These are phyloP conservation scores for Verbena officinalis DNA, from an alignment of 257 asterid species.

Conservation along the genomic window DNA sequence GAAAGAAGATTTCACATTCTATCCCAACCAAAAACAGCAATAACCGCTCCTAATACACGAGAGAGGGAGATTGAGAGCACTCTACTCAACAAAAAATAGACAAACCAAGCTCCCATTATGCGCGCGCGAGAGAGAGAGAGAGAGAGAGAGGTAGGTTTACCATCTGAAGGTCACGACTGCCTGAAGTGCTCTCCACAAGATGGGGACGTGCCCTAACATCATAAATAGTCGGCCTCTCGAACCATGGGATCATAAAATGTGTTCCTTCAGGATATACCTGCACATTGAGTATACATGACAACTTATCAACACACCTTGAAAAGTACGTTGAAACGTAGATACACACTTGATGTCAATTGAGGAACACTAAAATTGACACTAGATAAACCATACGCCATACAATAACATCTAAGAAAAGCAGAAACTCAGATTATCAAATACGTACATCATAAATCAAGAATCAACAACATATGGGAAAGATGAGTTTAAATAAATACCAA, in stretches of 20 bases:
- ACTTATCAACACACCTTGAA: background rate
- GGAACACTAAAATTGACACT: background rate
- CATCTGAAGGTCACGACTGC: constrained; percentile 98
- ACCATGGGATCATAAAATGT: constrained; percentile 91
- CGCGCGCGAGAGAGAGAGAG: too few relatives aligned
- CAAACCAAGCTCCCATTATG: too few relatives aligned
- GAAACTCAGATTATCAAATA: too few relatives aligned
- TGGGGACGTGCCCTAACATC: constrained; percentile 98
- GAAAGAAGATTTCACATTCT: too few relatives aligned
- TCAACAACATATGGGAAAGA: background rate
- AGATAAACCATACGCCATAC: background rate
- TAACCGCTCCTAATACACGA: too few relatives aligned
- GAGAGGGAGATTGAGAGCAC: background rate
- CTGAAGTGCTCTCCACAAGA: constrained; percentile 90
- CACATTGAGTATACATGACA: constrained; percentile 18
- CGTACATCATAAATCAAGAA: background rate
- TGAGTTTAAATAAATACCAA: background rate
- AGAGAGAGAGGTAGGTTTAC: constrained; percentile 36
- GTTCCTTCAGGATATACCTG: constrained; percentile 97
- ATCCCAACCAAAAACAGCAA: too few relatives aligned
- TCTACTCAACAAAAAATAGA: too few relatives aligned
- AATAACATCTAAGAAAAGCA: background rate
- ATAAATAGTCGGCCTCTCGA: constrained; percentile 83
- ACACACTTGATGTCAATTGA: background rate
- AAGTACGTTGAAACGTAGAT: background rate